phyloP scores from a whole-genome alignment of 345 rosid genomes.

The Kernera saxatilis region DNA sequence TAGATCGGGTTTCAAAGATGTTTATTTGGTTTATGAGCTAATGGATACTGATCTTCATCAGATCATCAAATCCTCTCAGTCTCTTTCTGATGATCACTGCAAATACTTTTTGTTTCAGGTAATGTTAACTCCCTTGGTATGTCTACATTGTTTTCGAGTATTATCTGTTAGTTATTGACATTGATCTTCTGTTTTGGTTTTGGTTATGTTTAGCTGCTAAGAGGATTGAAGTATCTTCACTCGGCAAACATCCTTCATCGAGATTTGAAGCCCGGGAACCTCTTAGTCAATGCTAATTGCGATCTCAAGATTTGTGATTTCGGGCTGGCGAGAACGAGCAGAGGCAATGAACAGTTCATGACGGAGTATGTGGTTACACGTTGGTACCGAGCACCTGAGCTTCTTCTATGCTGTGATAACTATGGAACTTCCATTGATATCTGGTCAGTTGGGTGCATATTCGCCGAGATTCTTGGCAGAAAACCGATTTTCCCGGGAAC shows the following conservation, averaged over 20 bases:
- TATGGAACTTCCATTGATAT: constrained; percentile 80
- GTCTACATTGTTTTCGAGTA: not conserved
- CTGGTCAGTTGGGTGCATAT: constrained; percentile 95
- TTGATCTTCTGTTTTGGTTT: not conserved
- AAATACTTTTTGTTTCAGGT: constrained; percentile 84
- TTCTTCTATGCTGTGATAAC: constrained; percentile 78
- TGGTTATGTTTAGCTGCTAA: constrained; percentile 46
- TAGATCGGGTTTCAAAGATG: constrained; percentile 60
- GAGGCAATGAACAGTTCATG: constrained; percentile 72
- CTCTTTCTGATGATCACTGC: constrained; percentile 75
- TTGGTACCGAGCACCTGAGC: constrained; percentile 95
- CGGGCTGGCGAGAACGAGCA: constrained; percentile 75
- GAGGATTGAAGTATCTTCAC: constrained; percentile 88
- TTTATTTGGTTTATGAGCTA: constrained; percentile 82
- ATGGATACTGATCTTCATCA: constrained; percentile 95
- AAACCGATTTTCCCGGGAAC: constrained; percentile 84
- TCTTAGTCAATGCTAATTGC: constrained; percentile 76
- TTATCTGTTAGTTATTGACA: constrained; percentile 11
- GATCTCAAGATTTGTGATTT: constrained; percentile 87
- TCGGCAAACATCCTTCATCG: constrained; percentile 89
- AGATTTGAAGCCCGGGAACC: constrained; percentile 86
- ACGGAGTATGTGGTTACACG: constrained; percentile 86
- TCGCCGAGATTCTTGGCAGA: constrained; percentile 79
- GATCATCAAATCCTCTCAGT: constrained; percentile 67
- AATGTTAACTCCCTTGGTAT: not conserved